Evolutionary conservation across 148 eudicot genomes (phyloP).

Genomic region (Rhododendron molle): DNA sequence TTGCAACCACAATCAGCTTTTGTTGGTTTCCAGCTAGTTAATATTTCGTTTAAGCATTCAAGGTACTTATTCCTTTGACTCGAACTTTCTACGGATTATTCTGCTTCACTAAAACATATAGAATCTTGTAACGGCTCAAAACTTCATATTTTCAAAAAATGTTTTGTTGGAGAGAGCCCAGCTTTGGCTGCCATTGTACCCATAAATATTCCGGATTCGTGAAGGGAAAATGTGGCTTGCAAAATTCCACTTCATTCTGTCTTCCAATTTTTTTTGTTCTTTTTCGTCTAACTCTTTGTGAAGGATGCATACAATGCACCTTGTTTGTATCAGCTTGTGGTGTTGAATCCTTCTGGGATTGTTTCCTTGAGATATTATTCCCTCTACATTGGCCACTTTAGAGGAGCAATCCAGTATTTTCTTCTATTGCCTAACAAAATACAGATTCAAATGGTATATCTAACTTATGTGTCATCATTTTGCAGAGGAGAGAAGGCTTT

Average conservation of each 20-base stretch:
- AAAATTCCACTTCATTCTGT: not conserved
- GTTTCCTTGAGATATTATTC: not conserved
- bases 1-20: not conserved
- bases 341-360: slow-evolving; percentile 1
- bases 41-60: not conserved
- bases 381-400: not conserved
- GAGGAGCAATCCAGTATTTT: not conserved
- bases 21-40: not conserved
- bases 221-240: not conserved
- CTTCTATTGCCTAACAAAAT: not conserved
- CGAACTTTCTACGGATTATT: not conserved
- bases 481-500: slow-evolving; percentile 53
- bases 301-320: not conserved
- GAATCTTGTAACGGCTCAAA: not conserved
- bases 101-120: not conserved
- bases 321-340: slow-evolving; percentile 13
- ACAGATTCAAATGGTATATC: not conserved
- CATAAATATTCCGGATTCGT: not conserved
- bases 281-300: not conserved
- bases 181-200: not conserved
- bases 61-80: not conserved
- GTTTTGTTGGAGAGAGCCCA: not conserved
- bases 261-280: not conserved
- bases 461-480: not conserved
- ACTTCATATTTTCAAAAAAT: not conserved